Conservation (phyloP, 169 alveolate species). For the Plasmodium cynomolgi region DNA sequence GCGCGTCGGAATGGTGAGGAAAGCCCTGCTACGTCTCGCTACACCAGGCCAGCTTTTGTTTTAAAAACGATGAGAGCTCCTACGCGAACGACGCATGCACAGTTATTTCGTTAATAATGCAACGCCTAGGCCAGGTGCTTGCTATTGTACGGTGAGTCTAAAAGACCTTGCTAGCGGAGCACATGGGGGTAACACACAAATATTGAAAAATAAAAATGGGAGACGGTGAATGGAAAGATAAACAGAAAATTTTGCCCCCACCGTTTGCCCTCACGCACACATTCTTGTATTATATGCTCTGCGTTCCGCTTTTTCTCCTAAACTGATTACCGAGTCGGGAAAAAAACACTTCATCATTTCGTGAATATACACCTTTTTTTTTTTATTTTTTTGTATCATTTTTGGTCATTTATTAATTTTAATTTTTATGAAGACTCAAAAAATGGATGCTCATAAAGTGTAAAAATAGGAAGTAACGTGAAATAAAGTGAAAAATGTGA, state of each 20-base stretch:
- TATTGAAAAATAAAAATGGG: background rate
- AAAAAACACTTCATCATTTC: background rate
- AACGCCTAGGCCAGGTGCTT: background rate
- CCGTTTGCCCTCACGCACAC: background rate
- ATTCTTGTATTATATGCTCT: background rate
- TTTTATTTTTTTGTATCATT: background rate
- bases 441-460: background rate
- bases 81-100: background rate
- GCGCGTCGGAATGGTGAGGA: background rate
- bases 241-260: background rate
- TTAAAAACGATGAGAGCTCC: background rate
- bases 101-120: conserved; percentile 5
- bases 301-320: background rate
- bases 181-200: background rate
- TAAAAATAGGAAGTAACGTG: background rate
- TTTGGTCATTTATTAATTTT: conserved; percentile 1
- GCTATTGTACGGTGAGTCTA: background rate
- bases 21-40: background rate
- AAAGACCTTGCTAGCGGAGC: background rate
- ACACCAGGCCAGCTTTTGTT: background rate
- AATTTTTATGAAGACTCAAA: background rate
- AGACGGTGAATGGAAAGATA: background rate
- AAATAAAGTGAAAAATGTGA: too few relatives aligned
- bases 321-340: background rate
- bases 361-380: background rate